Percentiles rank a stretch among this genome's conserved stretches.
Conservation (phyloP, 2,329 filamentous ascomycete genomes). For the Talaromyces sp. region DNA sequence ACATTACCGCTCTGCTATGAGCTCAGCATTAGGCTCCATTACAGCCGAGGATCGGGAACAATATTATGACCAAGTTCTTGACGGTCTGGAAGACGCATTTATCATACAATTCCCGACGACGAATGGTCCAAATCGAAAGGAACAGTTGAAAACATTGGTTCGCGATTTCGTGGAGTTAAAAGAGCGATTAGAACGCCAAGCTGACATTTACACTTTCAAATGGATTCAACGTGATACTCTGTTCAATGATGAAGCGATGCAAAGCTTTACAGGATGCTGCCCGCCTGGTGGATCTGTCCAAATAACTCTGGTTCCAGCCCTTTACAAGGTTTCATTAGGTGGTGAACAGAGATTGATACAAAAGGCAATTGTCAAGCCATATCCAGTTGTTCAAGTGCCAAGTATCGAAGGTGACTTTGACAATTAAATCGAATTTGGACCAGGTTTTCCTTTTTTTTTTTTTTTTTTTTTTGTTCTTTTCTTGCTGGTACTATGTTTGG, state of each 20-base stretch:
- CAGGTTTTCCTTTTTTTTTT: too few relatives aligned
- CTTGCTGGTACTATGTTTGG: too few relatives aligned
- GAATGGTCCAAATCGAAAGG: too few relatives aligned
- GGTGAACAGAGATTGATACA: not conserved
- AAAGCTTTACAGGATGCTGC: not conserved
- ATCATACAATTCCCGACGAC: too few relatives aligned
- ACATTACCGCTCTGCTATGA: not conserved
- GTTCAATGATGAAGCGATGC: not conserved
- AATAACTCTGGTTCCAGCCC: not conserved
- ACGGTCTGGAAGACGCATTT: accelerated
- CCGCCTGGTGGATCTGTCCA: not conserved
- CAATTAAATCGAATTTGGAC: too few relatives aligned
- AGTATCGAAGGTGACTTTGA: too few relatives aligned
- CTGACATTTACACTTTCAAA: not conserved
- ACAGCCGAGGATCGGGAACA: too few relatives aligned
- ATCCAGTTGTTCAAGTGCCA: too few relatives aligned
- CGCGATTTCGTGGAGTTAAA: not conserved
- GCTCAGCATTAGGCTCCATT: not conserved
- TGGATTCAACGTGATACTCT: too few relatives aligned
- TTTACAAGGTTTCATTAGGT: not conserved
- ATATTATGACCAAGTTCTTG: not conserved
- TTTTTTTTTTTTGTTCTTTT: too few relatives aligned
- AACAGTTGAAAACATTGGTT: not conserved
- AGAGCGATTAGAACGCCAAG: not conserved
- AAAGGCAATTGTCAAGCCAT: not conserved